These are phyloP conservation scores for Botrytis galanthina DNA, from an alignment of 2,329 filamentous ascomycete genomes.

Conservation along the genomic window DNA sequence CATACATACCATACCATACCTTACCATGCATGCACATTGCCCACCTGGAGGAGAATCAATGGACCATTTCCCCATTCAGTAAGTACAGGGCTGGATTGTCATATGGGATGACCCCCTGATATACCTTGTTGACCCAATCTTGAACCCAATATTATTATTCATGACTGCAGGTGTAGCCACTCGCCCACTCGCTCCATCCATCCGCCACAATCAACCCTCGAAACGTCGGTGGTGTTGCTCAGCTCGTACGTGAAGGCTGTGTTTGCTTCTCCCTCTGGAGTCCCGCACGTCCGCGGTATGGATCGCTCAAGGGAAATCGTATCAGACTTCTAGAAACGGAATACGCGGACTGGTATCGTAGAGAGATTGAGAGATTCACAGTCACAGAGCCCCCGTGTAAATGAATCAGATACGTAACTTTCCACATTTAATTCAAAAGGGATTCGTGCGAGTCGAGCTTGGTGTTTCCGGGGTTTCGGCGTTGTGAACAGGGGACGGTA, in stretches of 20 bases:
- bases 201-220: not conserved
- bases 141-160: not conserved
- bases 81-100: conserved; percentile 3
- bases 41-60: not conserved
- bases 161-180: not conserved
- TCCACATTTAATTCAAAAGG: not conserved
- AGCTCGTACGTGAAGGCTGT: not conserved
- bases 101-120: not conserved
- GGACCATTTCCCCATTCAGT: not conserved
- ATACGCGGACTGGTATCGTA: too few species aligned
- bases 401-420: not conserved
- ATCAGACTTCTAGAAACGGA: not conserved
- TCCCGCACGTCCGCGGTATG: not conserved
- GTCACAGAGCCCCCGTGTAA: not conserved
- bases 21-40: not conserved
- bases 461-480: conserved; percentile 7
- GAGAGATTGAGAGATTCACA: not conserved
- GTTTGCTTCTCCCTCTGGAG: not conserved
- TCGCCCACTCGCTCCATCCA: not conserved
- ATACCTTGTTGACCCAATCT: not conserved
- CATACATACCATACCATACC: not conserved
- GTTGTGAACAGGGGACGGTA: too few species aligned
- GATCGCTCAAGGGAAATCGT: not conserved
- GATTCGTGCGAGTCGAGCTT: not conserved
- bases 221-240: not conserved